Percentiles rank a stretch among this genome's conserved stretches.
phyloP scores from a whole-genome alignment of 176 grass and related monocot species.

The Elymus sibiricus region DNA sequence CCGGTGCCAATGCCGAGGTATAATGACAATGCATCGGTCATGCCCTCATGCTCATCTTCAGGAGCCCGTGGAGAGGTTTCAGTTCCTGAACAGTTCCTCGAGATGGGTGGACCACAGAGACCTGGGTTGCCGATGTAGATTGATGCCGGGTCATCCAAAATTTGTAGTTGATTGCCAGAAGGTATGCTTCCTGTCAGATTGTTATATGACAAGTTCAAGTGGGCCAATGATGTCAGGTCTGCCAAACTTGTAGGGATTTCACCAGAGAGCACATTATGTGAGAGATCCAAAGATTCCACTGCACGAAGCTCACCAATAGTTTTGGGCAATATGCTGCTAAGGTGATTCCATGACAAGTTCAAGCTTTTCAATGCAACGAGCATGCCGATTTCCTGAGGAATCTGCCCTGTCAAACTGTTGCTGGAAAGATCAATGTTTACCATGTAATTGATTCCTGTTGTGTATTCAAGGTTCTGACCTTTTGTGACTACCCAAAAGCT shows the following conservation, averaged over 20 bases:
- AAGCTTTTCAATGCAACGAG: not conserved
- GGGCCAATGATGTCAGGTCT: not conserved
- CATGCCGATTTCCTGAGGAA: not conserved
- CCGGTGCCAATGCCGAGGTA: not conserved
- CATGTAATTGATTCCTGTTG: not conserved
- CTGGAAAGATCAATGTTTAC: slow-evolving; percentile 19
- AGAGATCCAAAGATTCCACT: not conserved
- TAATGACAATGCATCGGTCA: not conserved
- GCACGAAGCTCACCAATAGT: not conserved
- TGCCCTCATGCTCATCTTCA: not conserved
- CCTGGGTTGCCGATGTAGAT: slow-evolving; percentile 7
- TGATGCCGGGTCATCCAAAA: not conserved
- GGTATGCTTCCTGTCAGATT: not conserved
- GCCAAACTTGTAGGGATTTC: not conserved
- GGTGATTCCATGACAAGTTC: slow-evolving; percentile 31
- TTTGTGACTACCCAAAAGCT: not conserved
- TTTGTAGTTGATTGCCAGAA: not conserved
- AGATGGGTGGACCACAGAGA: slow-evolving; percentile 24
- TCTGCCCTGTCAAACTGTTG: not conserved
- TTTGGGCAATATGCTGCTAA: slow-evolving; percentile 8
- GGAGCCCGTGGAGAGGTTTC: not conserved
- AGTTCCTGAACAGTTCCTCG: not conserved
- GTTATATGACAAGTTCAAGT: not conserved
- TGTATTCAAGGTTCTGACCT: not conserved
- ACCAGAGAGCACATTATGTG: not conserved